A percentile compares a stretch with the other conserved stretches of the same genome.
Evolutionary conservation across 805 yeast species (phyloP).

Genomic region (Suhomyces prunicola): DNA sequence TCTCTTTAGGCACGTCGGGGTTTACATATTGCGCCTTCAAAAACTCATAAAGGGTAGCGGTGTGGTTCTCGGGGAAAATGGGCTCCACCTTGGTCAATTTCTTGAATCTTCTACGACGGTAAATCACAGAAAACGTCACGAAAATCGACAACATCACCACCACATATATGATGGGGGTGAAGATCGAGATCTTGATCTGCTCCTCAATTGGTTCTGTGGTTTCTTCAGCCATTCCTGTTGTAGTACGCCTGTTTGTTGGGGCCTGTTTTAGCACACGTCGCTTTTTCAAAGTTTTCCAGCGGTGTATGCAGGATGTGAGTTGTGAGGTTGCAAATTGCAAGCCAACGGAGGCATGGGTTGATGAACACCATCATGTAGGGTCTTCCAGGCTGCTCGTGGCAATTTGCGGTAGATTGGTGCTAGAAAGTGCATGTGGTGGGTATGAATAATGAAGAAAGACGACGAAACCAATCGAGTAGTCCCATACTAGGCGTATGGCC

Average conservation of each 20-base stretch:
- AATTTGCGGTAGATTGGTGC: neutral
- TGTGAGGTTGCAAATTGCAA: neutral
- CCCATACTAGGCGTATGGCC: neutral
- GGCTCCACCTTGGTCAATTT: conserved; percentile 63
- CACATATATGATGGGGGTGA: conserved; percentile 75
- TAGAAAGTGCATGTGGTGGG: too few species aligned
- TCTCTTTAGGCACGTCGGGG: conserved; percentile 34
- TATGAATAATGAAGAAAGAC: too few species aligned
- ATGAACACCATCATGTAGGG: too few species aligned
- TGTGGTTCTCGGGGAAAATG: conserved; percentile 66
- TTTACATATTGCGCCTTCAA: conserved; percentile 45
- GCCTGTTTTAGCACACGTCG: neutral
- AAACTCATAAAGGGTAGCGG: conserved; percentile 60
- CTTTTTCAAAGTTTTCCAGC: neutral
- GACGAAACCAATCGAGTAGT: too few species aligned
- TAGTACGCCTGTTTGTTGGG: neutral
- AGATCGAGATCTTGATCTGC: conserved; percentile 36
- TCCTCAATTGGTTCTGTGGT: conserved; percentile 17
- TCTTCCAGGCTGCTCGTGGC: neutral
- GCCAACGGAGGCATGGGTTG: too few species aligned
- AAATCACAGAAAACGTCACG: conserved; percentile 63
- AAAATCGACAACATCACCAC: conserved; percentile 65
- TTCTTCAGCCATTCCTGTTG: conserved; percentile 18
- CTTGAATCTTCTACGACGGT: conserved; percentile 54
- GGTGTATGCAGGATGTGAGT: neutral